Evolutionary conservation across 768 basidiomycete species (phyloP).

Genomic region (Favolaschia claudopus): DNA sequence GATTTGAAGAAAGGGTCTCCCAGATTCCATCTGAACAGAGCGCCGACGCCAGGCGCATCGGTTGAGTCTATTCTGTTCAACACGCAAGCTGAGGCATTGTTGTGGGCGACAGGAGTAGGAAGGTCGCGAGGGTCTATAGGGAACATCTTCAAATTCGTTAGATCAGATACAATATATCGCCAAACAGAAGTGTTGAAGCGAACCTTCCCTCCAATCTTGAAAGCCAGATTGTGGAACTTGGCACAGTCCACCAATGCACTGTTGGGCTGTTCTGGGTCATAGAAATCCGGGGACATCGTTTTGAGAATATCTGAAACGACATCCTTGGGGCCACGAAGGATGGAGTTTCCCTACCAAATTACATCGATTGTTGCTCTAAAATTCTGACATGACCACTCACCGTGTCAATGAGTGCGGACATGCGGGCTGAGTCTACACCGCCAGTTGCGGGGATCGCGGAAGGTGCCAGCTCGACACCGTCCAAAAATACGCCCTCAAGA

Average conservation of each 20-base stretch:
- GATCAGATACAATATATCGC: neutral
- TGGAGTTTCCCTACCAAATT: conserved; percentile 79
- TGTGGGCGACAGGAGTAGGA: conserved; percentile 46
- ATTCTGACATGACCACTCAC: too few species aligned
- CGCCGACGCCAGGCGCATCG: conserved; percentile 61
- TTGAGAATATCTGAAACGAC: conserved; percentile 60
- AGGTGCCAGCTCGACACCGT: conserved; percentile 60
- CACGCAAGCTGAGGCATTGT: conserved; percentile 52
- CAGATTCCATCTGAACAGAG: conserved; percentile 74
- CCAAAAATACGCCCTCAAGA: conserved; percentile 70
- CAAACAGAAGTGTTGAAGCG: neutral
- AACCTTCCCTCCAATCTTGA: conserved; percentile 70
- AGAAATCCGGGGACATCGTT: conserved; percentile 46
- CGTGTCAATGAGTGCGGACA: conserved; percentile 73
- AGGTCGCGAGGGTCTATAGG: conserved; percentile 79
- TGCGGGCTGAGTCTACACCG: conserved; percentile 40
- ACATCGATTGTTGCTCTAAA: neutral
- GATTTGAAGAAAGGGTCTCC: conserved; percentile 77
- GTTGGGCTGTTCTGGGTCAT: conserved; percentile 31
- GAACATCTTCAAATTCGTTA: conserved; percentile 53
- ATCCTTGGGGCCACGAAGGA: conserved; percentile 73
- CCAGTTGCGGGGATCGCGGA: conserved; percentile 54
- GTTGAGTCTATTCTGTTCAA: conserved; percentile 65
- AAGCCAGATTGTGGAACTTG: conserved; percentile 61
- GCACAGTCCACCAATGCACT: conserved; percentile 55